Percentiles rank a stretch among this genome's conserved stretches.
Conservation (phyloP, 192 early-diverging fungal genomes). For the Entomortierella chlamydospora region DNA sequence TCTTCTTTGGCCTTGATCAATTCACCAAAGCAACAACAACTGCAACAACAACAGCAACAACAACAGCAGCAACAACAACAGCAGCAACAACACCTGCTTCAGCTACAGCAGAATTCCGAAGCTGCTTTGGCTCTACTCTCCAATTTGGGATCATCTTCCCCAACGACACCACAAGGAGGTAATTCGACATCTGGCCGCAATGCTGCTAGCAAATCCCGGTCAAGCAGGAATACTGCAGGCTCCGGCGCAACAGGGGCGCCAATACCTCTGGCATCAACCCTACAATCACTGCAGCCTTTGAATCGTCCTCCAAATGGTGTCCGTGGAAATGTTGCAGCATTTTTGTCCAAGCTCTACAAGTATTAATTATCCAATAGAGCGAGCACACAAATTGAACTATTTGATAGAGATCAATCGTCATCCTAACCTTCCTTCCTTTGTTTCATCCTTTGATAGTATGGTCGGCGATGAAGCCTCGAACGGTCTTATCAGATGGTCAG, state of each 20-base stretch:
- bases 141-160: not conserved
- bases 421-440: not conserved
- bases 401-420: not conserved
- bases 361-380: not conserved
- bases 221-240: not conserved
- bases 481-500: conserved; percentile 89
- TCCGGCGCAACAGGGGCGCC: not conserved
- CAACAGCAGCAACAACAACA: conserved; percentile 15
- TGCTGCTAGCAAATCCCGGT: not conserved
- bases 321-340: conserved; percentile 35
- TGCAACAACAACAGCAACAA: conserved; percentile 9
- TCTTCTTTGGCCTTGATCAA: conserved; percentile 23
- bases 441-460: conserved; percentile 71
- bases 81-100: conserved; percentile 9
- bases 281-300: conserved; percentile 31
- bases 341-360: conserved; percentile 48
- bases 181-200: not conserved
- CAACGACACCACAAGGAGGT: not conserved
- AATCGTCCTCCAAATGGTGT: conserved; percentile 13
- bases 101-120: conserved; percentile 4
- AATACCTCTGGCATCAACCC: not conserved
- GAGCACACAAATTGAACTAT: not conserved
- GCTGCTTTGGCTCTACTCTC: conserved; percentile 22
- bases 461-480: conserved; percentile 84
- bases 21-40: conserved; percentile 12